A percentile compares a stretch with the other conserved stretches of the same genome.
phyloP scores from a whole-genome alignment of 2,329 filamentous ascomycete genomes.

The Verticillium dahliae region DNA sequence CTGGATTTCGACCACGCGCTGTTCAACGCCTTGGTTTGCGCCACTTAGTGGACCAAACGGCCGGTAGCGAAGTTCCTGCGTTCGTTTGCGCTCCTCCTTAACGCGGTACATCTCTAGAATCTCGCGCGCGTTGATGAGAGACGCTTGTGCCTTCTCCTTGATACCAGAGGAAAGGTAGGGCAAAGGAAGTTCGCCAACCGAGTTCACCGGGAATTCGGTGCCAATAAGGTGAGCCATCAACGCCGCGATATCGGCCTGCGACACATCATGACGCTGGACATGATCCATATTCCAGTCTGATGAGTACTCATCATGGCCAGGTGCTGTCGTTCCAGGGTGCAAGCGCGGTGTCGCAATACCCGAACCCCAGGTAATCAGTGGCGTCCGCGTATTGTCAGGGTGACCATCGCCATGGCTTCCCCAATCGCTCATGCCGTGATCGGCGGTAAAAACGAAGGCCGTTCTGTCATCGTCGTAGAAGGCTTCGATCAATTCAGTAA shows the following conservation, averaged over 20 bases:
- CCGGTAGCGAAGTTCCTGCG: slow-evolving; percentile 67
- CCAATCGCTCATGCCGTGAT: slow-evolving; percentile 99
- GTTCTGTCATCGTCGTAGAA: slow-evolving; percentile 85
- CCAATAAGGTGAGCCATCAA: slow-evolving; percentile 92
- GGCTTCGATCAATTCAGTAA: slow-evolving; percentile 71
- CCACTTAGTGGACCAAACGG: slow-evolving; percentile 67
- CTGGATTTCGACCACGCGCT: slow-evolving; percentile 62
- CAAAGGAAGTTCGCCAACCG: slow-evolving; percentile 85
- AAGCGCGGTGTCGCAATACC: slow-evolving; percentile 72
- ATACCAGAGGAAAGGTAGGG: slow-evolving; percentile 68
- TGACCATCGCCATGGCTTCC: slow-evolving; percentile 98
- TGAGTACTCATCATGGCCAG: slow-evolving; percentile 88
- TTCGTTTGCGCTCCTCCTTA: slow-evolving; percentile 80
- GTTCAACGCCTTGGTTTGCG: slow-evolving; percentile 54
- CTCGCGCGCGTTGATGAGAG: slow-evolving; percentile 74
- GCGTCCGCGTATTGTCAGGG: slow-evolving; percentile 93
- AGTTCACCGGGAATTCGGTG: slow-evolving; percentile 88
- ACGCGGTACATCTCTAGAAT: slow-evolving; percentile 95
- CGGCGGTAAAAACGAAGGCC: slow-evolving; percentile 93
- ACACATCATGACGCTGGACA: slow-evolving; percentile 81
- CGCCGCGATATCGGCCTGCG: slow-evolving; percentile 88
- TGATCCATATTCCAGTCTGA: slow-evolving; percentile 79
- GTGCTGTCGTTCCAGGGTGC: slow-evolving; percentile 47
- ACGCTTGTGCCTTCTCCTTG: slow-evolving; percentile 75
- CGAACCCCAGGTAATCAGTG: slow-evolving; percentile 87